Evolutionary conservation across 495 filamentous ascomycete genomes (phyloP), one percentile per base, ranked within the genome.

Genomic region (Penicillium canariense): DNA sequence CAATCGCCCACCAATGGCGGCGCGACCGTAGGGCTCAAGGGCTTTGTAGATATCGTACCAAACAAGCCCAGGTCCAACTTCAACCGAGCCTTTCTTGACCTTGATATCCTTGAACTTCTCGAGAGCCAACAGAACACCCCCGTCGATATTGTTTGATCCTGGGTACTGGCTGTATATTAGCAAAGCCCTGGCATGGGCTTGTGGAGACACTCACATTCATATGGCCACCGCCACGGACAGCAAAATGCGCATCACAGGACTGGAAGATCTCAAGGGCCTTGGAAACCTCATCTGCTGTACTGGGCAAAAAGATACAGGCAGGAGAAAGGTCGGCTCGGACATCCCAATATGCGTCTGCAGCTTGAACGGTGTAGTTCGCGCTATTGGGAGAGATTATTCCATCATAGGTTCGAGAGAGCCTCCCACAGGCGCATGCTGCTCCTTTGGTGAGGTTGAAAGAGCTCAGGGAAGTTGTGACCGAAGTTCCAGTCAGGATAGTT

Each of bases 41-140:
- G 61, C 61, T 5, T 55, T 51, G 45, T 67, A 76, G 1, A 79
- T 73, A 36, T 77, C 59, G 36, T 68, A 65, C 75, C 75, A 77
- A 34, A 52, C 69, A 14, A 68, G 58, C 7, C 75, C 75, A 20
- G 72, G 61, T 10, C 74, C 72, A 14, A 79, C 68, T 0, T 60
- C 55, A 10, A 69, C 48, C 0, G 53, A 60, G 5, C 52, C 55
- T 1, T 14, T 45, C 11, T 65, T 46, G 3, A 69, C 61, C 3
- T 52, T 54, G 48, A 54, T 8, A 1, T 54, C 9, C 8, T 62
- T 48, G 20, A 69, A 12, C 10, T 60, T 61, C 1, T 39, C 42
- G 11, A 67, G 26, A 1, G 56, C 61, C 4, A 69, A 14, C 4
- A 69, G 50, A 42, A 69, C 61, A 4, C 67, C 67, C 4, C 50